Conservation (phyloP, 176 grass and related monocot genomes). For the Tillandsia leiboldiana region DNA sequence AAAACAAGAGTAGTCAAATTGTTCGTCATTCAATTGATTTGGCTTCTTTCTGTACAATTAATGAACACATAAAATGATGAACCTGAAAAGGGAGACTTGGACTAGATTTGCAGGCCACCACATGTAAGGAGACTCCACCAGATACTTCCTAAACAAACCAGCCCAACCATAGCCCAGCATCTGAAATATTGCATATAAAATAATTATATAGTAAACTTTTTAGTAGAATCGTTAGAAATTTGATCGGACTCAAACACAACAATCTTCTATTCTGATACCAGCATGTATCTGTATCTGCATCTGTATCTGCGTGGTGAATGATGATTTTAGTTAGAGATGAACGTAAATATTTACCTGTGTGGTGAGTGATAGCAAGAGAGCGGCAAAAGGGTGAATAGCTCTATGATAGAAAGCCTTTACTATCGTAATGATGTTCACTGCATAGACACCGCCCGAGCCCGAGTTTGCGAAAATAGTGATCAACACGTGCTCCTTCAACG, state of each 20-base stretch:
- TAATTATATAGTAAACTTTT: too few species aligned
- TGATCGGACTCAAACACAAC: too few species aligned
- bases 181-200: conserved; percentile 6
- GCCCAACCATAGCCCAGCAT: conserved; percentile 42
- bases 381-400: background rate
- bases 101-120: conserved; percentile 45
- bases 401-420: background rate
- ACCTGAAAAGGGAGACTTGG: conserved; percentile 47
- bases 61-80: background rate
- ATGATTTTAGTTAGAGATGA: background rate
- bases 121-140: conserved; percentile 38
- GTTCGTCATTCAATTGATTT: background rate
- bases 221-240: too few species aligned
- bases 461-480: conserved; percentile 30
- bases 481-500: conserved; percentile 82
- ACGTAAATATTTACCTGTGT: background rate
- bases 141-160: conserved; percentile 33
- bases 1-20: too few species aligned
- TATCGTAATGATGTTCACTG: background rate
- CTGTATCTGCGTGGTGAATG: too few species aligned
- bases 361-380: background rate
- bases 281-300: too few species aligned
- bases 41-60: too few species aligned
- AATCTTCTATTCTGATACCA: too few species aligned
- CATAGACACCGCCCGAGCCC: background rate